Conservation (phyloP, 305 asterid genomes). For the Rubia tinctorum region DNA sequence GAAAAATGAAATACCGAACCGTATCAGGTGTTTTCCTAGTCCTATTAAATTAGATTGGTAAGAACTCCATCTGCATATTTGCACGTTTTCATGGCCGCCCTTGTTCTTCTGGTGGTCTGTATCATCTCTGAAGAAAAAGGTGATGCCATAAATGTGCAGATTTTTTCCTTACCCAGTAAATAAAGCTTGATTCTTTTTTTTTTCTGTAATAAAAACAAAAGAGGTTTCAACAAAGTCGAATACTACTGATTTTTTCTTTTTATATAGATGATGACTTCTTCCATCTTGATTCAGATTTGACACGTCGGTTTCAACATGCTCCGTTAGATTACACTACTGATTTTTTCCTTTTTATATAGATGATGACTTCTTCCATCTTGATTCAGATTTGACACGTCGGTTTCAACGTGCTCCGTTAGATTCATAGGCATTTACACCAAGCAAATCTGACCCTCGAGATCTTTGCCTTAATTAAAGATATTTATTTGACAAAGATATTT, state of each 20-base stretch:
- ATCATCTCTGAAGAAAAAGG: background rate
- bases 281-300: background rate
- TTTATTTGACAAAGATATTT: background rate
- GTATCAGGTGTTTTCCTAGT: background rate
- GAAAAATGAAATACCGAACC: background rate
- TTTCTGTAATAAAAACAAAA: background rate
- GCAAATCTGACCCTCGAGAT: conserved; percentile 9
- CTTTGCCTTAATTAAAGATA: background rate
- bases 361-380: background rate
- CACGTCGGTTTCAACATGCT: background rate
- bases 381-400: background rate
- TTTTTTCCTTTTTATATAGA: background rate
- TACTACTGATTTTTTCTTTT: background rate
- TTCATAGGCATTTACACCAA: conserved; percentile 2
- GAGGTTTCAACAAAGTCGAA: background rate
- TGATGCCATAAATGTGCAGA: background rate
- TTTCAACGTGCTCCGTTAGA: background rate
- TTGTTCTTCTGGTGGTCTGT: background rate
- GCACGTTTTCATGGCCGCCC: background rate
- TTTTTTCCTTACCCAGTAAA: background rate
- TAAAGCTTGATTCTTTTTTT: background rate
- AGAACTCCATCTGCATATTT: background rate
- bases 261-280: background rate
- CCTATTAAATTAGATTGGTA: background rate
- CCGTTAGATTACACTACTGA: no score